Evolutionary conservation across 345 rosid genomes (phyloP).

Genomic region (Lagerstroemia speciosa): DNA sequence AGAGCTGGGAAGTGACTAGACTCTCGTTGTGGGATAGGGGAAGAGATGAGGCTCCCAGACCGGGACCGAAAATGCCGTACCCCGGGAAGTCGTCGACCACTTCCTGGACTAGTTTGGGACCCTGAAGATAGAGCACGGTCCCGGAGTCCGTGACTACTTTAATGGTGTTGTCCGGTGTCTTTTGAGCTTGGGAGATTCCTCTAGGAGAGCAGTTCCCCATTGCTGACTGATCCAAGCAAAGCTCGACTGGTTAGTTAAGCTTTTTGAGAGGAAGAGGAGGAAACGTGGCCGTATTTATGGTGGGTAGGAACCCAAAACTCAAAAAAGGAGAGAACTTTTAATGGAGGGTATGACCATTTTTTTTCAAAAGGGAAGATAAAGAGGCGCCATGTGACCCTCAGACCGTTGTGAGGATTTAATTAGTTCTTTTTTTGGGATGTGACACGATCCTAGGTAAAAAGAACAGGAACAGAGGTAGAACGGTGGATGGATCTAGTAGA

Average conservation of each 20-base stretch:
- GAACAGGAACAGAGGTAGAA: background rate
- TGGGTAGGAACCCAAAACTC: background rate
- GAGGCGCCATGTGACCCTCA: constrained; percentile 3
- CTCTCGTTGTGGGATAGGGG: constrained; percentile 25
- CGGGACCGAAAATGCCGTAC: constrained; percentile 25
- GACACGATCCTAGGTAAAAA: background rate
- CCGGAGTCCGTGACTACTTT: constrained; percentile 32
- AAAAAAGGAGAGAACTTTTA: background rate
- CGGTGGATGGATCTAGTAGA: no score
- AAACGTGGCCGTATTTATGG: background rate
- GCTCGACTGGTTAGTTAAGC: background rate
- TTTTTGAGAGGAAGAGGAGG: background rate
- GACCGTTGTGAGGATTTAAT: constrained; percentile 5
- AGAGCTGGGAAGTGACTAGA: constrained; percentile 26
- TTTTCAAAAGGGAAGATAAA: background rate
- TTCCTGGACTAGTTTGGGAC: constrained; percentile 37
- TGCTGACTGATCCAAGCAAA: background rate
- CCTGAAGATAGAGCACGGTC: constrained; percentile 19
- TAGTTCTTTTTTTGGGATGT: background rate
- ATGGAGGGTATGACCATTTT: background rate
- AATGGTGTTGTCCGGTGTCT: constrained; percentile 7
- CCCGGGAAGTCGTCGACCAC: constrained; percentile 29
- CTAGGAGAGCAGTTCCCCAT: constrained; percentile 61
- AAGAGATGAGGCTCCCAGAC: constrained; percentile 13
- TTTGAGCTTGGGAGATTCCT: constrained; percentile 14